Conservation (phyloP, 495 filamentous ascomycete species). For the Melanomma pulvis-pyrius region DNA sequence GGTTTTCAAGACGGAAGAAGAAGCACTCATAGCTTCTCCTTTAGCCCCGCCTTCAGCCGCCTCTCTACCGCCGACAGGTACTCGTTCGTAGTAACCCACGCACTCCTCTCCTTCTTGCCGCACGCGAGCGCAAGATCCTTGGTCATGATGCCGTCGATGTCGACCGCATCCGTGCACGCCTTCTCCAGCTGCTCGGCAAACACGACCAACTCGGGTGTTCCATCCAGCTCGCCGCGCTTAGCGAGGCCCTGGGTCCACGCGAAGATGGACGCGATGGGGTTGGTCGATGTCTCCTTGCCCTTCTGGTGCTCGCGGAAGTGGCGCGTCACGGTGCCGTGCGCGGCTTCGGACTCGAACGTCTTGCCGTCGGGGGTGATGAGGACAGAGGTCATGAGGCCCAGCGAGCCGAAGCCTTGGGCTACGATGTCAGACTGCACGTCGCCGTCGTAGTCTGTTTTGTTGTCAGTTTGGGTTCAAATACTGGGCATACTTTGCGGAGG, state of each 20-base stretch:
- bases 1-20: background rate
- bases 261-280: conserved; percentile 98
- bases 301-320: conserved; percentile 99
- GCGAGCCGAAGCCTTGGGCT: conserved; percentile 95
- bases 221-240: conserved; percentile 87
- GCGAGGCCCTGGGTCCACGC: conserved; percentile 96
- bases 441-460: conserved; percentile 80
- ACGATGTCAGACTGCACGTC: conserved; percentile 98
- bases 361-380: conserved; percentile 93
- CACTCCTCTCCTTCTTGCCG: conserved; percentile 73
- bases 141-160: conserved; percentile 95
- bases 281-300: conserved; percentile 93
- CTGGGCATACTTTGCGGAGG: background rate
- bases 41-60: conserved; percentile 68
- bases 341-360: conserved; percentile 96
- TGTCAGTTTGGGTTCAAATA: conserved; percentile 9
- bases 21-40: conserved; percentile 54
- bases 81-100: conserved; percentile 86
- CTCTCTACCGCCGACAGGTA: conserved; percentile 89
- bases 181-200: conserved; percentile 91
- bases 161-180: conserved; percentile 92
- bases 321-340: conserved; percentile 96
- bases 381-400: conserved; percentile 97
- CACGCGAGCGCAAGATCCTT: conserved; percentile 94
- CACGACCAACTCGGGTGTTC: conserved; percentile 80